These are phyloP conservation scores for Alternaria sp. DNA, from an alignment of 2,329 filamentous ascomycete genomes.

Conservation along the genomic window DNA sequence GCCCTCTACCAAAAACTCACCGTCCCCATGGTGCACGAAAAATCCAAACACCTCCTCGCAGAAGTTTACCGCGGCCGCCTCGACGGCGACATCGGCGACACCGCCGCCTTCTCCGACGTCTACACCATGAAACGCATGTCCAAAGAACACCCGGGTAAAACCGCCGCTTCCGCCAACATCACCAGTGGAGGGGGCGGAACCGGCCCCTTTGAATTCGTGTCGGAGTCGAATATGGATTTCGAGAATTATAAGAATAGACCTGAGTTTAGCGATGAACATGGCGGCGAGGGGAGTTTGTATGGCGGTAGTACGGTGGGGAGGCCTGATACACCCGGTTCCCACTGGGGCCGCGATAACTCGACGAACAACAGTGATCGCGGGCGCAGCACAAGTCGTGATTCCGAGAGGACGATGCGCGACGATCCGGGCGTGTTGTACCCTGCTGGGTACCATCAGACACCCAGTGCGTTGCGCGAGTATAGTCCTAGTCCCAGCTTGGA, in stretches of 20 bases:
- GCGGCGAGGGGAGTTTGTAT: conserved; percentile 66
- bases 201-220: conserved; percentile 84
- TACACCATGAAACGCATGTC: conserved; percentile 83
- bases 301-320: conserved; percentile 65
- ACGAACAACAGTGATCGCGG: conserved; percentile 21
- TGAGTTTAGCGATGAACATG: conserved; percentile 86
- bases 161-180: conserved; percentile 13
- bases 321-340: conserved; percentile 64
- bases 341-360: conserved; percentile 12
- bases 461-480: conserved; percentile 49
- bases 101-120: conserved; percentile 80
- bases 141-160: conserved; percentile 62
- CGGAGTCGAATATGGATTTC: conserved; percentile 85
- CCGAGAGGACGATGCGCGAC: conserved; percentile 29
- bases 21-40: conserved; percentile 94
- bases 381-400: conserved; percentile 32
- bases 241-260: conserved; percentile 88
- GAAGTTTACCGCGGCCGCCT: conserved; percentile 84
- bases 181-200: conserved; percentile 13
- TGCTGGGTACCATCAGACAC: conserved; percentile 56
- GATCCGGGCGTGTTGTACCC: conserved; percentile 52
- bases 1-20: conserved; percentile 87
- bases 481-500: conserved; percentile 46
- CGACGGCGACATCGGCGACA: conserved; percentile 62
- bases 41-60: conserved; percentile 84